Base-by-base conservation (phyloP, 768 basidiomycete species). In the Amyloporia xantha region DNA sequence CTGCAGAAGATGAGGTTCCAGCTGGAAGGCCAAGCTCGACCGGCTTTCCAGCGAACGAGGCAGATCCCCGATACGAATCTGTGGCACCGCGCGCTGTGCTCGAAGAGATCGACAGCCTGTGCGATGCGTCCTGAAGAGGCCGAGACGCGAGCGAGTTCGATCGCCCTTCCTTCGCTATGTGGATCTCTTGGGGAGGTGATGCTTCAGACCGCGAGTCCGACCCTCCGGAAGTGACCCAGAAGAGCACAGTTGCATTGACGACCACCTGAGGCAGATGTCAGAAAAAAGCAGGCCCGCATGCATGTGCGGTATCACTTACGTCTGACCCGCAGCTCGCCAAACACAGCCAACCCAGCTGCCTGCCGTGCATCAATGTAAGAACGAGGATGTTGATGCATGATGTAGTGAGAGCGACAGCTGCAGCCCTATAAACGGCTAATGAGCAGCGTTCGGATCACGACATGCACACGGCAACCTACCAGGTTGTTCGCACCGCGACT, bases 331-430 rank as follows among this genome's bases (percentile, higher is more conserved):
- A 73, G 52, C 58, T 57, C 5, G 66, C 67, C 0, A 78, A 63
- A 56, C 75, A 76, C 5, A 78, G 67, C 74, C 73, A 77, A 5
- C 67, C 73, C 7, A 75, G 59, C 53, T 79, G 67, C 20, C 64
- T 56, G 5, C 77, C 77, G 39, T 77, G 64, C 58, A 74, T 48
- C 20, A 66, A 44, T 10, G 73, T 72, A 24, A 81, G 65, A n/a
- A 77, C 59, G 10, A 64, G 57, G 33, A 78, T 71, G 57, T 81
- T 72, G 46, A 74, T 68, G 30, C 72, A 68, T 10, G 76, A 77
- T 5, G 78, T 78, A 10, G 68, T 66, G 11, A 80, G 67, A 0
- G 76, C 72, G 19, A 74, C 64, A 19, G 63, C 54, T 0, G 78
- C 68, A 0, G 77, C 77, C 40, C 74, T 74, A 49, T 33, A 38